These are phyloP conservation scores for Plectosphaerella plurivora DNA, from an alignment of 2,329 filamentous ascomycete genomes.

Conservation along the genomic window DNA sequence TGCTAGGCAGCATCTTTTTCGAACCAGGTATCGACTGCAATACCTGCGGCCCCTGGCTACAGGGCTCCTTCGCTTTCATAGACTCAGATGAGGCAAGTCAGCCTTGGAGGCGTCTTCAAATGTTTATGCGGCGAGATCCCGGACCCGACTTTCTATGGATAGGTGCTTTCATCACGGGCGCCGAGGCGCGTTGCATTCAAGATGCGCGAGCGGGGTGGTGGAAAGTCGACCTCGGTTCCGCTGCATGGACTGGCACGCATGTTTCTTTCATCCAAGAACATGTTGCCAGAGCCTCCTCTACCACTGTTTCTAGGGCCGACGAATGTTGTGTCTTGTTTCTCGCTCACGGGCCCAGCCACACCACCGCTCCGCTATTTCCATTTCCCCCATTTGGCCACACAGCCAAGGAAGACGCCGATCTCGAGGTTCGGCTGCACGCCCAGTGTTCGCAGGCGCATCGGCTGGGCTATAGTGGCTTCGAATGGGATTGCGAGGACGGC, in stretches of 20 bases:
- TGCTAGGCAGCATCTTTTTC: conserved; percentile 15
- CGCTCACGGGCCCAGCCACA: conserved; percentile 7
- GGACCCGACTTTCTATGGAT: conserved; percentile 14
- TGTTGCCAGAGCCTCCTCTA: not conserved
- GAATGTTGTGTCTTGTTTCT: conserved; percentile 14
- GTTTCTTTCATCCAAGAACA: conserved; percentile 1
- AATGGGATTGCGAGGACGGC: not conserved
- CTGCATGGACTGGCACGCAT: conserved; percentile 4
- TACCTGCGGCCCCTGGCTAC: conserved; percentile 14
- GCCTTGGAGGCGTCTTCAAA: conserved; percentile 7
- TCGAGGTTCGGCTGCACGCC: conserved; percentile 13
- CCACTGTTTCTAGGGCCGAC: conserved; percentile 12
- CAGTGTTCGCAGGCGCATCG: not conserved
- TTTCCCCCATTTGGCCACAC: conserved; percentile 13
- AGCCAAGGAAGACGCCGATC: conserved; percentile 8
- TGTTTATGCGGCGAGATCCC: conserved; percentile 11
- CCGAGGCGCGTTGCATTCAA: not conserved
- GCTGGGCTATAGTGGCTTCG: not conserved
- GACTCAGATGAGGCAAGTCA: conserved; percentile 3
- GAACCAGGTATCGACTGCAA: conserved; percentile 13
- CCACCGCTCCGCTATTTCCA: conserved; percentile 10
- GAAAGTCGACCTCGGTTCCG: conserved; percentile 2
- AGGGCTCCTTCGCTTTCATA: conserved; percentile 13
- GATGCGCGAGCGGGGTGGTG: conserved; percentile 1
- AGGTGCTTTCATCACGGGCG: conserved; percentile 14